These are phyloP conservation scores for Tuber borchii DNA, from an alignment of 495 filamentous ascomycete species.

Conservation along the genomic window DNA sequence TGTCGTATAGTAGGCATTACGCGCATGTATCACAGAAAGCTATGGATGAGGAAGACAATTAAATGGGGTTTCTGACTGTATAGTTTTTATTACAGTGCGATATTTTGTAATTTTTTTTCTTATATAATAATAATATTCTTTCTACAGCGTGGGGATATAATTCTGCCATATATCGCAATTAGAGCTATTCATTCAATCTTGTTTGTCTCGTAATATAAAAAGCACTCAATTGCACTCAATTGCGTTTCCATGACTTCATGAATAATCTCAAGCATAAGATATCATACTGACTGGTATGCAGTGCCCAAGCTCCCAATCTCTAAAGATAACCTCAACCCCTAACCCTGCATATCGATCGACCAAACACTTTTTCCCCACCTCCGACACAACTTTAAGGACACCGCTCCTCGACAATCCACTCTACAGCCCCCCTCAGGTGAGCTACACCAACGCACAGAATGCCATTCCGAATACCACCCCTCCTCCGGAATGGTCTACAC, in stretches of 20 bases:
- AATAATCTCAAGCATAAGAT: neutral
- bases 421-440: neutral
- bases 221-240: neutral
- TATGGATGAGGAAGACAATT: neutral
- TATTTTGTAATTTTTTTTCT: neutral
- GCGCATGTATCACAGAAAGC: neutral
- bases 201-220: neutral
- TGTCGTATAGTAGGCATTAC: neutral
- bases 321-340: neutral
- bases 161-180: neutral
- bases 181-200: neutral
- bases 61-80: neutral
- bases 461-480: neutral
- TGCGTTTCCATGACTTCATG: neutral
- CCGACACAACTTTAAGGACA: neutral
- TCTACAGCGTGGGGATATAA: neutral
- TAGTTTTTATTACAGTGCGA: neutral
- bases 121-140: neutral
- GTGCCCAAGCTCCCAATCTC: neutral
- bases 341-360: neutral
- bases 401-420: neutral
- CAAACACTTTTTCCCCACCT: neutral
- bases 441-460: neutral
- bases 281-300: too few relatives aligned
- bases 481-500: neutral